Evolutionary conservation across 2,329 filamentous ascomycete genomes (phyloP).

Genomic region (Biscogniauxia marginata): DNA sequence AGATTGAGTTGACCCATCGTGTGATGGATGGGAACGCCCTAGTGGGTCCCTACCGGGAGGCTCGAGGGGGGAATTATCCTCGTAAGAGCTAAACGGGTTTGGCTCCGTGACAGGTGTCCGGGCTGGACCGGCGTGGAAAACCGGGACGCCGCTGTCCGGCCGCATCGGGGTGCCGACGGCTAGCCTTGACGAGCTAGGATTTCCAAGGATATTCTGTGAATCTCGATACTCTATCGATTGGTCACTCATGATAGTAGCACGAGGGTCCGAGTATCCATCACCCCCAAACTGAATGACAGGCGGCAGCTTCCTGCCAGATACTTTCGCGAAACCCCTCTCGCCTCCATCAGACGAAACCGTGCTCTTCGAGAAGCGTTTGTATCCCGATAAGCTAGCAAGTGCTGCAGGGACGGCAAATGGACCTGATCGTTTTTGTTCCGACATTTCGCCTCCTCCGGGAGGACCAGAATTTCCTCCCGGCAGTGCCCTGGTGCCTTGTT

Average conservation of each 20-base stretch:
- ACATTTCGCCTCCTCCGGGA: slow-evolving; percentile 39
- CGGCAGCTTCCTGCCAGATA: slow-evolving; percentile 63
- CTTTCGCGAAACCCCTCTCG: slow-evolving; percentile 62
- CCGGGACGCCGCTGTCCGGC: slow-evolving; percentile 58
- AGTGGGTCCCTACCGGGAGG: slow-evolving; percentile 35
- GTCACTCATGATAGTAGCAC: slow-evolving; percentile 44
- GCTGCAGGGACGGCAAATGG: slow-evolving; percentile 49
- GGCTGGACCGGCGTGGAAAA: slow-evolving; percentile 64
- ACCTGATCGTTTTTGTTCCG: slow-evolving; percentile 41
- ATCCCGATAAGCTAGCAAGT: slow-evolving; percentile 43
- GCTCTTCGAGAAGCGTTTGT: slow-evolving; percentile 36
- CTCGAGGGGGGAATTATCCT: slow-evolving; percentile 28
- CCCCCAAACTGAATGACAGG: slow-evolving; percentile 62
- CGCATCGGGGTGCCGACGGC: slow-evolving; percentile 59
- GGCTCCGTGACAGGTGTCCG: slow-evolving; percentile 60
- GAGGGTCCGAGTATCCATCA: slow-evolving; percentile 59
- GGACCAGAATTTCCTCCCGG: slow-evolving; percentile 30
- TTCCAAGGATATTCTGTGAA: slow-evolving; percentile 44
- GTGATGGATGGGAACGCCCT: slow-evolving; percentile 36
- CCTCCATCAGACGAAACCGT: slow-evolving; percentile 37
- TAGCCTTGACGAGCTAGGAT: slow-evolving; percentile 38
- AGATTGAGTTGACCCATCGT: slow-evolving; percentile 34
- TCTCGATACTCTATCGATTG: slow-evolving; percentile 51
- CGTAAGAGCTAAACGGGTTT: slow-evolving; percentile 44
- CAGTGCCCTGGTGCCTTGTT: slow-evolving; percentile 32